phyloP scores from a whole-genome alignment of 805 yeast genomes.

The Ogataea nitratoaversa region DNA sequence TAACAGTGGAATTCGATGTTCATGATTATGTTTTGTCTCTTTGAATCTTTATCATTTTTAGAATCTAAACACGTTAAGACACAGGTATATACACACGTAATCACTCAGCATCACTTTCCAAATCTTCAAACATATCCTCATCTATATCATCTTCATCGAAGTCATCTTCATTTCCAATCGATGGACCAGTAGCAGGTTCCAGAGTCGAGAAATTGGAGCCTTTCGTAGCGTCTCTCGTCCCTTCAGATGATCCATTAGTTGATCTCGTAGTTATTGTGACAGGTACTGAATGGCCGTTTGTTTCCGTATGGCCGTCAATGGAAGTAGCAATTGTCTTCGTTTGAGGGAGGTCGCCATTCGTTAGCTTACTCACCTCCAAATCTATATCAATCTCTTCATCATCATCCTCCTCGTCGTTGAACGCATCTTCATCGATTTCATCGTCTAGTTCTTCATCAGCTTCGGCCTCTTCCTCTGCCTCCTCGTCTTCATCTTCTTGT shows the following conservation, averaged over 20 bases:
- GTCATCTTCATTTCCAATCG: slow-evolving; percentile 21
- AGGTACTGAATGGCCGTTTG: too few relatives aligned
- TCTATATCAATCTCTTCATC: slow-evolving; percentile 12
- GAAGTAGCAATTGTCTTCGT: too few relatives aligned
- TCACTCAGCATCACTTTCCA: slow-evolving; percentile 19
- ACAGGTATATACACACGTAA: not conserved
- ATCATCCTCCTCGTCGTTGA: slow-evolving; percentile 20
- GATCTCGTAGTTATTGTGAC: too few relatives aligned
- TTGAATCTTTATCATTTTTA: not conserved
- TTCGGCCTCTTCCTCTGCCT: slow-evolving; percentile 43
- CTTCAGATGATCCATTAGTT: too few relatives aligned
- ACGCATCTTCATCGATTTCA: slow-evolving; percentile 28
- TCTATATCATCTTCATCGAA: slow-evolving; percentile 29
- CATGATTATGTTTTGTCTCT: too few relatives aligned
- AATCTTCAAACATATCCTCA: slow-evolving; percentile 29
- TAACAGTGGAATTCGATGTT: too few relatives aligned
- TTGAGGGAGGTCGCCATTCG: too few relatives aligned
- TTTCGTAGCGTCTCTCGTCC: not conserved
- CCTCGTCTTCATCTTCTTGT: slow-evolving; percentile 57
- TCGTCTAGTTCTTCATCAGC: slow-evolving; percentile 39
- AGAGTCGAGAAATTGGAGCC: not conserved
- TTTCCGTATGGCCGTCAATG: too few relatives aligned
- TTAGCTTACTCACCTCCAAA: slow-evolving; percentile 1
- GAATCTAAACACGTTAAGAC: too few relatives aligned
- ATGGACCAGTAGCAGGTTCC: not conserved